Conservation (phyloP, 208 protist species). For the Trichomonas gallinae region DNA sequence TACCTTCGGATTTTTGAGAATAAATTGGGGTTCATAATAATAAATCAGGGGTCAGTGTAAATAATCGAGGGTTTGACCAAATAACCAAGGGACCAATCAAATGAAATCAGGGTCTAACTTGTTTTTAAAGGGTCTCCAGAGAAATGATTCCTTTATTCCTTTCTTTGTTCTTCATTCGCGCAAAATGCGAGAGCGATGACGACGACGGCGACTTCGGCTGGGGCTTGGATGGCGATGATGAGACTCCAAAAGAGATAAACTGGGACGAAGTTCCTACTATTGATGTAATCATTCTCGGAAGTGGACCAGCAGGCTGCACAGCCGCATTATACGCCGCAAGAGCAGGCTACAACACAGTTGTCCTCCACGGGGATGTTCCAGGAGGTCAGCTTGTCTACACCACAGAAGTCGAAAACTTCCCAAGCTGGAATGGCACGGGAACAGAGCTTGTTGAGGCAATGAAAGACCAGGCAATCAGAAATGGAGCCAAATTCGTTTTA, state of each 20-base stretch:
- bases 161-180: neutral
- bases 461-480: slow-evolving; percentile 32
- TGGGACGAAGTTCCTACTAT: neutral
- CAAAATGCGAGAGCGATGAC: neutral
- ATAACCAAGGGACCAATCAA: no score
- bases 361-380: slow-evolving; percentile 35
- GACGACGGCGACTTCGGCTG: neutral
- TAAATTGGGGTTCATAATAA: no score
- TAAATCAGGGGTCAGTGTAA: no score
- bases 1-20: no score
- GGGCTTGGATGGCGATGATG: neutral
- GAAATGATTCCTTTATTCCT: neutral
- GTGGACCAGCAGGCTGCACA: slow-evolving; percentile 46
- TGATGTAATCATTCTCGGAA: neutral
- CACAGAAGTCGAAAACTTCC: slow-evolving; percentile 59
- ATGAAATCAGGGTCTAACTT: no score
- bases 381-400: slow-evolving; percentile 58
- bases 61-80: no score
- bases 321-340: slow-evolving; percentile 55
- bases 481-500: slow-evolving; percentile 35
- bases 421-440: slow-evolving; percentile 39
- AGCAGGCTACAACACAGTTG: slow-evolving; percentile 43
- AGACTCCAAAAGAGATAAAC: neutral
- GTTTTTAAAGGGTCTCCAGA: no score
- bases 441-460: slow-evolving; percentile 41